Conservation (phyloP, 306 rosid genomes). For the Calophaca sinica region DNA sequence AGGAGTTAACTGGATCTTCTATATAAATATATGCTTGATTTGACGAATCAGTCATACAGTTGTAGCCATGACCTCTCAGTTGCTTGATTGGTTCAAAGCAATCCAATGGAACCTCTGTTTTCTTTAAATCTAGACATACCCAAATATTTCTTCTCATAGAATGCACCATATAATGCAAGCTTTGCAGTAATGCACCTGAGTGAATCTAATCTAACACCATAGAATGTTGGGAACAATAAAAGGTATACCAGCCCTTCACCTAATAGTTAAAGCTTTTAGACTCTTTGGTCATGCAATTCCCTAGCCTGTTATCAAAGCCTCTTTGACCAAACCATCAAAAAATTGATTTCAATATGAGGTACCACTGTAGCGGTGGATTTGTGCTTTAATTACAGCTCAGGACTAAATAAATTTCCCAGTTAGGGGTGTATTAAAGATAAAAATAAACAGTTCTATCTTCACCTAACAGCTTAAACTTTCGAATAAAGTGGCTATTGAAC, state of each 20-base stretch:
- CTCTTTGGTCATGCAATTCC: slow-evolving; percentile 2
- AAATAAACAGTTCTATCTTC: neutral
- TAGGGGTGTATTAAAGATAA: neutral
- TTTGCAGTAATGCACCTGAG: neutral
- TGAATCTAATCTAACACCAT: too few species aligned
- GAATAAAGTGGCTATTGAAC: neutral
- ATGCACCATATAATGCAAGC: slow-evolving; percentile 12
- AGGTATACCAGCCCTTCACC: too few species aligned
- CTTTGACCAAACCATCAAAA: slow-evolving; percentile 21
- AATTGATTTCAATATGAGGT: slow-evolving; percentile 4
- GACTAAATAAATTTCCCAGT: neutral
- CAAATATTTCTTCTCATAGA: neutral
- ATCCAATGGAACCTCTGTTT: neutral
- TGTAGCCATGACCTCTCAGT: neutral
- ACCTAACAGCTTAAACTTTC: slow-evolving; percentile 11
- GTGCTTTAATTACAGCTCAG: neutral
- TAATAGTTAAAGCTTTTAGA: too few species aligned
- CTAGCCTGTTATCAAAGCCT: slow-evolving; percentile 1
- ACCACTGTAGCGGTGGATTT: neutral
- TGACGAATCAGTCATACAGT: slow-evolving; percentile 5
- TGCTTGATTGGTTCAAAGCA: neutral
- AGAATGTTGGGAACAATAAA: too few species aligned
- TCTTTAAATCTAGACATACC: neutral
- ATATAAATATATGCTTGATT: slow-evolving; percentile 1
- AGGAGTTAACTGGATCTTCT: slow-evolving; percentile 11